These are phyloP conservation scores for Mucor ambiguus DNA, from an alignment of 371 early-diverging fungal genomes.

Conservation along the genomic window DNA sequence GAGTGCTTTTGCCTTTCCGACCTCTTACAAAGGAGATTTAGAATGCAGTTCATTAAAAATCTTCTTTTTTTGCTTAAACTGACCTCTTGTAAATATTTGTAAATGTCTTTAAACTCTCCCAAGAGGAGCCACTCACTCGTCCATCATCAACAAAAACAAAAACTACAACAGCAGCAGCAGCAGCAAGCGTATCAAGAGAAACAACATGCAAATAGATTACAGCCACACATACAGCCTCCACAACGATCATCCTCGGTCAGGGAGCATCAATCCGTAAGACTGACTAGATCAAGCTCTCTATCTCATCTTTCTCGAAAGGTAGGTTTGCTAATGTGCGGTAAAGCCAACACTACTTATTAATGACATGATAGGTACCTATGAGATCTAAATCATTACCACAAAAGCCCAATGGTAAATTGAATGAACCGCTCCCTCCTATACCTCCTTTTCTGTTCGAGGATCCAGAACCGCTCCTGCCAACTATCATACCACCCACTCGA, in stretches of 20 bases:
- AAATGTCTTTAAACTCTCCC: conserved; percentile 1
- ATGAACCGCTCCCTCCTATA: not conserved
- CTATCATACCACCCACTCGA: conserved; percentile 18
- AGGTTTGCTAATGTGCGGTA: not conserved
- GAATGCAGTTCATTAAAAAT: not conserved
- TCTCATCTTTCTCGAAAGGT: conserved; percentile 6
- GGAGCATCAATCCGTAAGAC: not conserved
- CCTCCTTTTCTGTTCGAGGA: conserved; percentile 6
- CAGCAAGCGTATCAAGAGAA: not conserved
- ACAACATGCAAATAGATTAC: not conserved
- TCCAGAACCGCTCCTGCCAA: not conserved
- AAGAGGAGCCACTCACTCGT: conserved; percentile 25
- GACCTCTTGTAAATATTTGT: not conserved
- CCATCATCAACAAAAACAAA: conserved; percentile 7
- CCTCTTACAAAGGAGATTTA: not conserved
- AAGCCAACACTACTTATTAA: not conserved
- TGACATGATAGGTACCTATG: not conserved
- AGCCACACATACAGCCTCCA: not conserved
- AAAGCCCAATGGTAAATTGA: not conserved
- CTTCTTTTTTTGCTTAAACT: conserved; percentile 1
- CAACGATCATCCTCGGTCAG: conserved; percentile 2
- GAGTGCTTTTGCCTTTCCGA: not conserved
- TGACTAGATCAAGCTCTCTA: conserved; percentile 17
- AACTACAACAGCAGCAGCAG: not conserved
- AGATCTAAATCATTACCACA: conserved; percentile 20